A percentile compares a stretch with the other conserved stretches of the same genome.
phyloP scores from a whole-genome alignment of 495 filamentous ascomycete species.

The Cercophora scortea region DNA sequence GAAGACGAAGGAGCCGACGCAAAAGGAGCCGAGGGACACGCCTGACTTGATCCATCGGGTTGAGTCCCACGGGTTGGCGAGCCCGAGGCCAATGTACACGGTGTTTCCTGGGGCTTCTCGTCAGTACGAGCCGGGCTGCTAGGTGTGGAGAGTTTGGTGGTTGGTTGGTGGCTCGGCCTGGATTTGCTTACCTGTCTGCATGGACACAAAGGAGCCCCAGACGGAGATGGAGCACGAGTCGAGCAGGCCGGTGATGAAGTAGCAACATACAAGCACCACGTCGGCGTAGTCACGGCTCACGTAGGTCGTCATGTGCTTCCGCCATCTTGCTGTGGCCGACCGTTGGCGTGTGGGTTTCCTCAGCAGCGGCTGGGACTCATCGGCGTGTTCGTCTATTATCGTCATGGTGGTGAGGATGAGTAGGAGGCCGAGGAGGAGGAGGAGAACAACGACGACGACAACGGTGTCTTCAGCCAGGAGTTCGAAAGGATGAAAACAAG shows the following conservation, averaged over 20 bases:
- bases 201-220: slow-evolving; percentile 71
- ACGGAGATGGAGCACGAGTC: slow-evolving; percentile 64
- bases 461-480: too few species aligned
- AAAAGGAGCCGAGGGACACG: slow-evolving; percentile 57
- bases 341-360: slow-evolving; percentile 8
- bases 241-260: slow-evolving; percentile 65
- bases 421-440: too few species aligned
- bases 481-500: too few species aligned
- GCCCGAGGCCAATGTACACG: slow-evolving; percentile 62
- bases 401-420: too few species aligned
- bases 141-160: neutral
- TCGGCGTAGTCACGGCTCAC: slow-evolving; percentile 51
- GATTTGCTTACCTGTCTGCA: slow-evolving; percentile 57
- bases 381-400: neutral
- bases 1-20: slow-evolving; percentile 58
- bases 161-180: too few species aligned
- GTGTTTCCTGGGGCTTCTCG: slow-evolving; percentile 50
- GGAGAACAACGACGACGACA: too few species aligned
- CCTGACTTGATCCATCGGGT: slow-evolving; percentile 60
- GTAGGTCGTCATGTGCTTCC: slow-evolving; percentile 37
- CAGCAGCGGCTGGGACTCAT: slow-evolving; percentile 37
- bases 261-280: slow-evolving; percentile 55
- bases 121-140: neutral
- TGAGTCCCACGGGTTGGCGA: slow-evolving; percentile 44
- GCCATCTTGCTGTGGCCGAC: slow-evolving; percentile 15